Conservation (phyloP, 768 basidiomycete species). For the Pleurotus citrinopileatus region DNA sequence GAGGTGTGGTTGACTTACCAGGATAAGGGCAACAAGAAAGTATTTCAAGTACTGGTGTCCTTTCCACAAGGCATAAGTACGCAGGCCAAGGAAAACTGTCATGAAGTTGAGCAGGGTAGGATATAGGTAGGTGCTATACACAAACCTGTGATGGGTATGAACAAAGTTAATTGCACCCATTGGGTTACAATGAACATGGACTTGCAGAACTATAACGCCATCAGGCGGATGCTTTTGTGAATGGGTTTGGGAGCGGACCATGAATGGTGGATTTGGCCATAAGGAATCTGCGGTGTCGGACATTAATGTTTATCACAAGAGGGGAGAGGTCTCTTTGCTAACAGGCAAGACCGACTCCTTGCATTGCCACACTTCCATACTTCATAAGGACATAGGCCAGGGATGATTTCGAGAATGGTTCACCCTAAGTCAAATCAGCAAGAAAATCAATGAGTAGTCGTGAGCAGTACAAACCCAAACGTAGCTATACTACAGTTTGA, state of each 20-base stretch:
- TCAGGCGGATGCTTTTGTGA: not conserved
- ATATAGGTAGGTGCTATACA: not conserved
- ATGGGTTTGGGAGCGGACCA: not conserved
- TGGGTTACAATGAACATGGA: not conserved
- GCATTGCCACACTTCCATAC: not conserved
- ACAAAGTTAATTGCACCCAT: not conserved
- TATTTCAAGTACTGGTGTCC: not conserved
- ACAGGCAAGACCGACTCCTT: not conserved
- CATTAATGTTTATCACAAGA: not conserved
- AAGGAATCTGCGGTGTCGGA: not conserved
- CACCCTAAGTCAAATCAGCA: not conserved
- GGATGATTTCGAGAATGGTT: not conserved
- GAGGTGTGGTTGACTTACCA: not conserved
- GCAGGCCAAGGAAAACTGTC: constrained; percentile 1
- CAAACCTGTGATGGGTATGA: not conserved
- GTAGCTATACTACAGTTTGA: not conserved
- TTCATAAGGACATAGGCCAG: not conserved
- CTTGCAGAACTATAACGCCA: not conserved
- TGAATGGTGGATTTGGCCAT: not conserved
- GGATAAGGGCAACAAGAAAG: not conserved
- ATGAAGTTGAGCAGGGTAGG: not conserved
- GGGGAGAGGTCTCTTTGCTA: not conserved
- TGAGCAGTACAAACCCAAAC: not conserved
- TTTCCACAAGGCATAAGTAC: constrained; percentile 4
- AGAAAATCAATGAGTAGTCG: too few relatives aligned